A percentile compares a stretch with the other conserved stretches of the same genome.
phyloP scores from a whole-genome alignment of 140 eudicot genomes.

The Oenanthe javanica region DNA sequence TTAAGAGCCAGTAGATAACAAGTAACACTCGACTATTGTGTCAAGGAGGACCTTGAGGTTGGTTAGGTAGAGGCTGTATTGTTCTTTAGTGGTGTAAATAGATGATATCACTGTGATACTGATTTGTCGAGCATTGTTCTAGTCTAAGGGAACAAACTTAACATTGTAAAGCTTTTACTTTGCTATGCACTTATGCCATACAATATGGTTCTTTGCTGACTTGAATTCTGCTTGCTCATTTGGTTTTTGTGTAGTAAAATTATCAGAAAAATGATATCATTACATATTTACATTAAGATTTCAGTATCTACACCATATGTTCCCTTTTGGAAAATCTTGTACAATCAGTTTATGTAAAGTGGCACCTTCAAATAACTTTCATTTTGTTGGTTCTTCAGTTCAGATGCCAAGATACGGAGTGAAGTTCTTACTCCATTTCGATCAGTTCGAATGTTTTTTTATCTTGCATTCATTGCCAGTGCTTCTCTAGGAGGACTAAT shows the following conservation, averaged over 20 bases:
- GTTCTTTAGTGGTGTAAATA: too few species aligned
- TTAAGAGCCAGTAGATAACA: too few species aligned
- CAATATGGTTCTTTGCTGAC: background rate
- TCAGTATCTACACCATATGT: background rate
- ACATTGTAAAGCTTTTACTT: background rate
- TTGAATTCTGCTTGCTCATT: background rate
- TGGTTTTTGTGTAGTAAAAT: background rate
- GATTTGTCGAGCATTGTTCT: background rate
- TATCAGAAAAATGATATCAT: background rate
- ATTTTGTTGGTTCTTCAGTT: slow-evolving; percentile 57
- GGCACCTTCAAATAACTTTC: slow-evolving; percentile 18
- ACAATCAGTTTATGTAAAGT: slow-evolving; percentile 15
- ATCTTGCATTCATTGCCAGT: slow-evolving; percentile 84
- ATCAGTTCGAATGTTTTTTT: slow-evolving; percentile 89
- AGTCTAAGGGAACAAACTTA: background rate
- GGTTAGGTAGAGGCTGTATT: too few species aligned
- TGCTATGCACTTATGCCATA: background rate
- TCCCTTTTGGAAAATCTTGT: background rate
- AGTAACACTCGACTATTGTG: too few species aligned
- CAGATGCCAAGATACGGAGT: slow-evolving; percentile 85
- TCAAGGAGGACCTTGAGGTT: too few species aligned
- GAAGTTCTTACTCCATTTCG: slow-evolving; percentile 98
- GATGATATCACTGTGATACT: background rate
- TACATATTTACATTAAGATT: background rate
- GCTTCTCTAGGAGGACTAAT: slow-evolving; percentile 84